Conservation (phyloP, 768 basidiomycete genomes). For the Russula foetens region DNA sequence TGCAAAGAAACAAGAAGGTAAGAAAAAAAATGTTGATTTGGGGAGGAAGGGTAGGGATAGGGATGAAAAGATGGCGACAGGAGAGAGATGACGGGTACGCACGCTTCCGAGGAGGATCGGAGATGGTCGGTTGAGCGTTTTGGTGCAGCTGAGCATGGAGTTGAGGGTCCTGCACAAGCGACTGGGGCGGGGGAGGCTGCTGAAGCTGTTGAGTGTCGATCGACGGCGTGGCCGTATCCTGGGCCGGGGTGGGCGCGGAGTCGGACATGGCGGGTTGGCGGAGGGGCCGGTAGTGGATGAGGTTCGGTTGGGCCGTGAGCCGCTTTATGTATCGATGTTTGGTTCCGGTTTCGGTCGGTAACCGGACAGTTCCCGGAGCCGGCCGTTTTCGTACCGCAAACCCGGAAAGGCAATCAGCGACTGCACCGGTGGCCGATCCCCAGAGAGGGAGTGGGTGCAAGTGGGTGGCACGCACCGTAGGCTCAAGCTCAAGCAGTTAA, state of each 20-base stretch:
- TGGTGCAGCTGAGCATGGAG: conserved; percentile 27
- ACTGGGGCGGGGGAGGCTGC: conserved; percentile 14
- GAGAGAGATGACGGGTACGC: conserved; percentile 23
- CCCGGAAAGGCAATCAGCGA: neutral
- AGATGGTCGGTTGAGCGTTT: conserved; percentile 23
- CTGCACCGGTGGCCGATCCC: neutral
- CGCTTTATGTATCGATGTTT: conserved; percentile 20
- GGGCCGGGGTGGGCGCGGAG: conserved; percentile 61
- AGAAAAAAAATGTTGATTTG: conserved; percentile 8
- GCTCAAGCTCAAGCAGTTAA: too few relatives aligned
- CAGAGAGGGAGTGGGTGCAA: too few relatives aligned
- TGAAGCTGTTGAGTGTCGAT: conserved; percentile 53
- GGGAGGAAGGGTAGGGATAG: neutral
- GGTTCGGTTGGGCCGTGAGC: conserved; percentile 12
- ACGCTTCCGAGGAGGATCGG: conserved; percentile 49
- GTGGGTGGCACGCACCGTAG: too few relatives aligned
- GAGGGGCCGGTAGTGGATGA: conserved; percentile 27
- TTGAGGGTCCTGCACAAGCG: conserved; percentile 24
- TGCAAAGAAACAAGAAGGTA: conserved; percentile 15
- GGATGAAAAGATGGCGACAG: neutral
- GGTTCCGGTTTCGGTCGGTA: conserved; percentile 16
- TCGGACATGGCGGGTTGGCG: conserved; percentile 64
- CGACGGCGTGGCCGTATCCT: conserved; percentile 49
- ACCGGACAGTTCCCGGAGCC: conserved; percentile 11
- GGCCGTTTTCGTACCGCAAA: conserved; percentile 6